Evolutionary conservation across 495 filamentous ascomycete species (phyloP).

Genomic region (Bryoglossum gracile): DNA sequence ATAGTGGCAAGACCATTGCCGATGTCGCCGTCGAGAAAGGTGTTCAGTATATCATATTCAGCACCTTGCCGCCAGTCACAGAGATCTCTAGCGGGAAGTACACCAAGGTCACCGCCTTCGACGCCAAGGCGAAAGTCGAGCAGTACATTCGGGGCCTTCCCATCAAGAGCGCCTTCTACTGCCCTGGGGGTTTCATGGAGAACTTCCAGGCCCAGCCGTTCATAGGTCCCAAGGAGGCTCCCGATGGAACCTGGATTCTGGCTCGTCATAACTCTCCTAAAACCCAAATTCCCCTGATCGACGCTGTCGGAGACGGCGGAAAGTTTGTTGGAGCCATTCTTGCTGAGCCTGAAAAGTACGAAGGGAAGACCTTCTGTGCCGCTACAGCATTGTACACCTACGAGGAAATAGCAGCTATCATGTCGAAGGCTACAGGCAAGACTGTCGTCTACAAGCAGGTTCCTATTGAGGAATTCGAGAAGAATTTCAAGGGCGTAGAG

Average conservation of each 20-base stretch:
- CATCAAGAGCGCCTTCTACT: slow-evolving; percentile 38
- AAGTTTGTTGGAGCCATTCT: slow-evolving; percentile 48
- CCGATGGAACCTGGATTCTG: slow-evolving; percentile 31
- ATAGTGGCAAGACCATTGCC: slow-evolving; percentile 37
- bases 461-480: slow-evolving; percentile 30
- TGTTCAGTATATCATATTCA: slow-evolving; percentile 44
- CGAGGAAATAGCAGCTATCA: slow-evolving; percentile 30
- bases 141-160: slow-evolving; percentile 33
- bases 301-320: slow-evolving; percentile 39
- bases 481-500: slow-evolving; percentile 28
- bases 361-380: slow-evolving; percentile 37
- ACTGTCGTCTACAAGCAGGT: slow-evolving; percentile 39
- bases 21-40: slow-evolving; percentile 39
- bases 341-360: slow-evolving; percentile 42
- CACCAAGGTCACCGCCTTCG: slow-evolving; percentile 33
- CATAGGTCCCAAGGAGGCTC: slow-evolving; percentile 21
- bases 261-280: slow-evolving; percentile 24
- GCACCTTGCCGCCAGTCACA: slow-evolving; percentile 31
- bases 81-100: slow-evolving; percentile 34
- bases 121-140: slow-evolving; percentile 38
- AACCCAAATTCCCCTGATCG: slow-evolving; percentile 36
- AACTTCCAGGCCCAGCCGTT: slow-evolving; percentile 32
- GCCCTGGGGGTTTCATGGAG: slow-evolving; percentile 42
- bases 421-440: slow-evolving; percentile 40
- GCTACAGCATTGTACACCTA: slow-evolving; percentile 33